Conservation (phyloP, 768 basidiomycete genomes). For the Lentinula lateritia region DNA sequence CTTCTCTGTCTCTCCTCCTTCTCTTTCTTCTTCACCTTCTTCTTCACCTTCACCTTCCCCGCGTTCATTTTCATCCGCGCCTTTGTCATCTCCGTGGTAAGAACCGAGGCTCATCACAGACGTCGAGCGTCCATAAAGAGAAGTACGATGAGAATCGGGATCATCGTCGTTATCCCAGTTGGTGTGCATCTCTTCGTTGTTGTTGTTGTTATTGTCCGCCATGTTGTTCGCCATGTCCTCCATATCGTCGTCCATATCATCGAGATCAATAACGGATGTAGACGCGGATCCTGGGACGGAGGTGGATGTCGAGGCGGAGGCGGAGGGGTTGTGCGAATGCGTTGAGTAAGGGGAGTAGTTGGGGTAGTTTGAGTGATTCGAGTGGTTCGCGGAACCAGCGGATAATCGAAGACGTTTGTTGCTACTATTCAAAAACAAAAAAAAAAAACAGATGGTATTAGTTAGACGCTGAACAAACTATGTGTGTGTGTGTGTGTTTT, state of each 20-base stretch:
- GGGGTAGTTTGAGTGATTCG: too few relatives aligned
- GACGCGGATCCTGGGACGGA: neutral
- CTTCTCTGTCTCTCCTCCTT: slow-evolving; percentile 19
- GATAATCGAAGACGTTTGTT: slow-evolving; percentile 1
- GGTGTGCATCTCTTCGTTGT: neutral
- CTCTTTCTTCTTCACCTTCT: neutral
- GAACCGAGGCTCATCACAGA: too few relatives aligned
- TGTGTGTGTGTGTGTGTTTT: too few relatives aligned
- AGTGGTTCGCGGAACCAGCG: neutral
- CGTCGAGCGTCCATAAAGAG: too few relatives aligned
- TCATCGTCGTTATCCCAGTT: too few relatives aligned
- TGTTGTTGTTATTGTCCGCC: neutral
- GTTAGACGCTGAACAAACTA: too few relatives aligned
- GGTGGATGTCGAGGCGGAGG: neutral
- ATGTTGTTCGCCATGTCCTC: neutral
- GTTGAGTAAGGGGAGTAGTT: too few relatives aligned
- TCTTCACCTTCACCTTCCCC: neutral
- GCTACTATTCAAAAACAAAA: neutral
- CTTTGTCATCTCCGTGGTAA: too few relatives aligned
- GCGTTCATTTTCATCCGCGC: neutral
- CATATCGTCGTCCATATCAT: neutral
- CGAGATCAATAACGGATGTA: neutral
- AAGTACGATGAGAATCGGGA: too few relatives aligned
- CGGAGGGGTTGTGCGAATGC: too few relatives aligned
- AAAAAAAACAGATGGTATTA: too few relatives aligned